Conservation (phyloP, 139 green algal species). For the Chlamydomonas asymmetrica region DNA sequence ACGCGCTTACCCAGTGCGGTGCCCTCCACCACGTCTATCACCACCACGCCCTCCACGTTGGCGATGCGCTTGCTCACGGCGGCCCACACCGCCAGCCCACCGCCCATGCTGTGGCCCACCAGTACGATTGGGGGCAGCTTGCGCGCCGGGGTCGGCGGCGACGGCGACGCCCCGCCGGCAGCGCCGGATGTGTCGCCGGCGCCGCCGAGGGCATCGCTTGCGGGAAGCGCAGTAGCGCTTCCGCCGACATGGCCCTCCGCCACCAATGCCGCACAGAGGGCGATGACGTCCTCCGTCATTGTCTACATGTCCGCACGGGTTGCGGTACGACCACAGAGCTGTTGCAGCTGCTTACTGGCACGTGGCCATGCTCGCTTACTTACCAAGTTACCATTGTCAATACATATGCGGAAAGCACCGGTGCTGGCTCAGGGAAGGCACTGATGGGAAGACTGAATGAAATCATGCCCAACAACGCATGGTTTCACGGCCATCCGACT, state of each 20-base stretch:
- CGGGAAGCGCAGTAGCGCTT: background rate
- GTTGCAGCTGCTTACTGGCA: too few relatives aligned
- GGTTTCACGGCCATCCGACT: too few relatives aligned
- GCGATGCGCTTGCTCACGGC: conserved; percentile 56
- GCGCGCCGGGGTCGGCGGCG: background rate
- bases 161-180: background rate
- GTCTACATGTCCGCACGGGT: too few relatives aligned
- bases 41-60: conserved; percentile 72
- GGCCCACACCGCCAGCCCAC: conserved; percentile 72
- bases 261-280: conserved; percentile 70
- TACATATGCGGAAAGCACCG: too few relatives aligned
- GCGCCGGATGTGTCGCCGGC: conserved; percentile 5
- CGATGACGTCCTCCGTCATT: conserved; percentile 62
- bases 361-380: too few relatives aligned
- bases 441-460: too few relatives aligned
- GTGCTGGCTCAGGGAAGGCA: too few relatives aligned
- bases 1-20: conserved; percentile 68
- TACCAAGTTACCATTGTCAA: too few relatives aligned
- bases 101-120: conserved; percentile 90
- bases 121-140: conserved; percentile 59
- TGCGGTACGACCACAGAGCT: too few relatives aligned
- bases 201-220: background rate
- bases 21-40: conserved; percentile 95
- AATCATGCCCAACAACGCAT: too few relatives aligned
- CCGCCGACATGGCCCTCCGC: too few relatives aligned